These are phyloP conservation scores for Pythium myriotylum DNA, from an alignment of 352 stramenopile species.

Conservation along the genomic window DNA sequence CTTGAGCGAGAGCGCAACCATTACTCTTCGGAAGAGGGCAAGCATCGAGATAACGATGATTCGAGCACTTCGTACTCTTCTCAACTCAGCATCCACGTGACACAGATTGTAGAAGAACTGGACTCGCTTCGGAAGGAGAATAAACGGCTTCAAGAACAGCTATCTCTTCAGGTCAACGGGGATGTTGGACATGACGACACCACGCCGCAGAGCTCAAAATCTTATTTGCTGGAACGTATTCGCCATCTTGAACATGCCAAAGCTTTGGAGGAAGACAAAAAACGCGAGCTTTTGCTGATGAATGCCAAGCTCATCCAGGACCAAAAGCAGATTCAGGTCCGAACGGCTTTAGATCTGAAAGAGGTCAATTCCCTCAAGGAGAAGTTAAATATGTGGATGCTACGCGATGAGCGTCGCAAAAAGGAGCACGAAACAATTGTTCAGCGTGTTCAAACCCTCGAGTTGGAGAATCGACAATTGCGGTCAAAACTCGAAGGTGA, in stretches of 20 bases:
- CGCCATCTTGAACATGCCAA: conserved; percentile 52
- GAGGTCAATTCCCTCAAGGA: conserved; percentile 50
- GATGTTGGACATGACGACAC: background rate
- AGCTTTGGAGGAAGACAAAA: conserved; percentile 49
- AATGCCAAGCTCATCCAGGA: conserved; percentile 73
- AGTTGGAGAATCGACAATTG: conserved; percentile 15
- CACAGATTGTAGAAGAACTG: conserved; percentile 44
- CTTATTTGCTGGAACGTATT: conserved; percentile 49
- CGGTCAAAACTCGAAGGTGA: background rate
- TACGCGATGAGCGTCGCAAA: conserved; percentile 51
- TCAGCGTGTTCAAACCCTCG: conserved; percentile 19
- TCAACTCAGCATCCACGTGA: conserved; percentile 48
- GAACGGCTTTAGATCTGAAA: conserved; percentile 26
- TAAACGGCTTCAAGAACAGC: conserved; percentile 33
- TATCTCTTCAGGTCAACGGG: background rate
- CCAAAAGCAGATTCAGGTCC: conserved; percentile 56
- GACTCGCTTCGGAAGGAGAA: conserved; percentile 50
- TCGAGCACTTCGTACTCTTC: conserved; percentile 34
- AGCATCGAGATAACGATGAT: conserved; percentile 35
- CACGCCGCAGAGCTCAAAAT: conserved; percentile 6
- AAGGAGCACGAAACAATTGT: conserved; percentile 36
- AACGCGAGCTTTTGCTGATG: conserved; percentile 60
- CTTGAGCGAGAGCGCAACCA: conserved; percentile 55
- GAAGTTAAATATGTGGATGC: conserved; percentile 51
- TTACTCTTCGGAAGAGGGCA: conserved; percentile 36